Conservation (phyloP, 139 green algal species). For the Dunaliella sp. region DNA sequence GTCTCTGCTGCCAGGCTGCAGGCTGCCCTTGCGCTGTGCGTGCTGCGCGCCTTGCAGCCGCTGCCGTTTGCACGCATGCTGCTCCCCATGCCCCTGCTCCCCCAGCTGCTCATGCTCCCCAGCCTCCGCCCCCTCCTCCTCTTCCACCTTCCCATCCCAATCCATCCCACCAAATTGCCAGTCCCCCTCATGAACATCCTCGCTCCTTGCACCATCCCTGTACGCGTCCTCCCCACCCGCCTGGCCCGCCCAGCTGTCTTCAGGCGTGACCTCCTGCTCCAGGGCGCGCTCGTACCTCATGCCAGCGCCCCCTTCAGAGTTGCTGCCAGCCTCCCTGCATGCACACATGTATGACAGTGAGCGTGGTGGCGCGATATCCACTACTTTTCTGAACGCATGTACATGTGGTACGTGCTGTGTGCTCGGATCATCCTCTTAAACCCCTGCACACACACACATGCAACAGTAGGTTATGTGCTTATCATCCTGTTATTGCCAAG, state of each 20-base stretch:
- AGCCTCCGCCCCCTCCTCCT: not conserved
- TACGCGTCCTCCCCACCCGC: not conserved
- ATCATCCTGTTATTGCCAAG: too few relatives aligned
- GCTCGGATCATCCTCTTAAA: too few relatives aligned
- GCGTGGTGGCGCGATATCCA: too few relatives aligned
- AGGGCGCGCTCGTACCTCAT: not conserved
- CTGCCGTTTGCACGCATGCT: not conserved
- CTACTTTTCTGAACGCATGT: too few relatives aligned
- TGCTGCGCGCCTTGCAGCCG: not conserved
- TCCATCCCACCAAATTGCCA: not conserved
- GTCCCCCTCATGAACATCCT: not conserved
- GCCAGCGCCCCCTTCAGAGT: not conserved
- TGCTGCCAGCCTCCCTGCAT: not conserved
- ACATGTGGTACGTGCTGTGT: too few relatives aligned
- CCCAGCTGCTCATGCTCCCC: not conserved
- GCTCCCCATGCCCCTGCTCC: not conserved
- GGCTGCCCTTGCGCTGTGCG: not conserved
- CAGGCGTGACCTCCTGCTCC: not conserved
- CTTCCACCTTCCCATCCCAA: not conserved
- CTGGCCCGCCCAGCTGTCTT: not conserved
- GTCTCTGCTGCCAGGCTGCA: too few relatives aligned
- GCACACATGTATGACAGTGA: too few relatives aligned
- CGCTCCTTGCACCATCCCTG: not conserved
- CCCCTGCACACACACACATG: too few relatives aligned
- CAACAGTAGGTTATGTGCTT: too few relatives aligned